Percentiles rank a stretch among this genome's conserved stretches.
Evolutionary conservation across 352 stramenopile species (phyloP).

Genomic region (Phytophthora sp.): DNA sequence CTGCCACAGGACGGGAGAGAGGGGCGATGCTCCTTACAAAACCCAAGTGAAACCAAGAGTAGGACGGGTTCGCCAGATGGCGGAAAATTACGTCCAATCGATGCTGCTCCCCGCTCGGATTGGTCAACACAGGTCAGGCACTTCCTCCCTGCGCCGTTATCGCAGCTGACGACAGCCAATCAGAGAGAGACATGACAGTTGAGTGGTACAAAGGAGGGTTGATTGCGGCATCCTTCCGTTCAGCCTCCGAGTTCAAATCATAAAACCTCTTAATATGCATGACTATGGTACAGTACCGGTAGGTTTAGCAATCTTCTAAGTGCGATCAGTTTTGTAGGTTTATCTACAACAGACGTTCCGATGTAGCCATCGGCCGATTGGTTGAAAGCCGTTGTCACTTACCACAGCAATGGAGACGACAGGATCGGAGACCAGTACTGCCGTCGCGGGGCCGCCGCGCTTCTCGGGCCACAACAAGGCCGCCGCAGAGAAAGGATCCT

Average conservation of each 20-base stretch:
- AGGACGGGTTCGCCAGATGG: not conserved
- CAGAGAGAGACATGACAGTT: not conserved
- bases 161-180: constrained; percentile 23
- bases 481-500: constrained; percentile 13
- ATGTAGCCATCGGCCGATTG: constrained; percentile 22
- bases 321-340: too few relatives aligned
- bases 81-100: constrained; percentile 12
- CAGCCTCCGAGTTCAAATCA: not conserved
- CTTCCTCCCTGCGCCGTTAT: constrained; percentile 10
- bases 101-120: not conserved
- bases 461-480: constrained; percentile 64
- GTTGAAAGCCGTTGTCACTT: constrained; percentile 12
- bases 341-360: not conserved
- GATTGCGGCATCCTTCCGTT: constrained; percentile 29
- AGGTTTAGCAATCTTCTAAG: too few relatives aligned
- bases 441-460: constrained; percentile 39
- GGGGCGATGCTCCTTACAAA: not conserved
- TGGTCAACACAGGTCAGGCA: constrained; percentile 4
- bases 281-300: too few relatives aligned
- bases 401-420: constrained; percentile 5
- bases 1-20: constrained; percentile 20
- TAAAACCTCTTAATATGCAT: not conserved
- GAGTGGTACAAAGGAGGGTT: constrained; percentile 14
- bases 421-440: constrained; percentile 2
- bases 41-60: constrained; percentile 4